A percentile compares a stretch with the other conserved stretches of the same genome.
Conservation (phyloP, 495 filamentous ascomycete species). For the Penicillium parvum region DNA sequence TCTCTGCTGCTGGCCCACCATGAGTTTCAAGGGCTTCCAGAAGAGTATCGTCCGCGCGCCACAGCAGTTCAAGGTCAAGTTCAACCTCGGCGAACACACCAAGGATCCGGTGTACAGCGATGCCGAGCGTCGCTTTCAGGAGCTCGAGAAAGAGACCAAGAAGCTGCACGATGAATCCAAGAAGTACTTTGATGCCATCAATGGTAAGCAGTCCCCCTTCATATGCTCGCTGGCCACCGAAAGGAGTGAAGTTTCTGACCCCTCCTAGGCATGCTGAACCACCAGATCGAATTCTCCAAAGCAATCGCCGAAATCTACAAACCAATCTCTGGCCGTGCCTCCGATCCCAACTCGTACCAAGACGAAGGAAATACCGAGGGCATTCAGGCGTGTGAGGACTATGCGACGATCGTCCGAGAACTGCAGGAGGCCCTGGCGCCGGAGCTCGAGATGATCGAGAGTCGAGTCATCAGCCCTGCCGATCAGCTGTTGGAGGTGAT, state of each 20-base stretch:
- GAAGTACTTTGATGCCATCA: constrained; percentile 95
- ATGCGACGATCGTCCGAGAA: constrained; percentile 85
- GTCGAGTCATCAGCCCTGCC: constrained; percentile 84
- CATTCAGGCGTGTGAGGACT: constrained; percentile 93
- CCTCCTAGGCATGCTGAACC: constrained; percentile 76
- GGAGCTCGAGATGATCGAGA: constrained; percentile 97
- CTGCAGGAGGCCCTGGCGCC: constrained; percentile 82
- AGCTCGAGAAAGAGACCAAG: constrained; percentile 94
- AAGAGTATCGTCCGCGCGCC: constrained; percentile 86
- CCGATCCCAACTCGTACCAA: constrained; percentile 80
- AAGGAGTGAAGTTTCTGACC: constrained; percentile 9
- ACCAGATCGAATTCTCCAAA: constrained; percentile 98
- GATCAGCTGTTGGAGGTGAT: constrained; percentile 93
- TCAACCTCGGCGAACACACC: constrained; percentile 89
- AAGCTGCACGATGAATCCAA: constrained; percentile 91
- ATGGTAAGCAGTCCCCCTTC: too few relatives aligned
- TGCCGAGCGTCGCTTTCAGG: constrained; percentile 88
- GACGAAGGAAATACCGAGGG: constrained; percentile 88
- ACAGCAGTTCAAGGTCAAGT: constrained; percentile 83
- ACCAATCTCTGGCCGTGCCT: constrained; percentile 92
- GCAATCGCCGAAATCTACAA: constrained; percentile 95
- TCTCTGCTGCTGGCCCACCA: constrained; percentile 28
- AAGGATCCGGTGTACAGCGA: constrained; percentile 94
- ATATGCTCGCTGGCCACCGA: too few relatives aligned
- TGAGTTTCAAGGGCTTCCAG: constrained; percentile 97